Percentiles rank a stretch among this genome's conserved stretches.
phyloP scores from a whole-genome alignment of 805 yeast genomes.

The Metschnikowia vanudenii region DNA sequence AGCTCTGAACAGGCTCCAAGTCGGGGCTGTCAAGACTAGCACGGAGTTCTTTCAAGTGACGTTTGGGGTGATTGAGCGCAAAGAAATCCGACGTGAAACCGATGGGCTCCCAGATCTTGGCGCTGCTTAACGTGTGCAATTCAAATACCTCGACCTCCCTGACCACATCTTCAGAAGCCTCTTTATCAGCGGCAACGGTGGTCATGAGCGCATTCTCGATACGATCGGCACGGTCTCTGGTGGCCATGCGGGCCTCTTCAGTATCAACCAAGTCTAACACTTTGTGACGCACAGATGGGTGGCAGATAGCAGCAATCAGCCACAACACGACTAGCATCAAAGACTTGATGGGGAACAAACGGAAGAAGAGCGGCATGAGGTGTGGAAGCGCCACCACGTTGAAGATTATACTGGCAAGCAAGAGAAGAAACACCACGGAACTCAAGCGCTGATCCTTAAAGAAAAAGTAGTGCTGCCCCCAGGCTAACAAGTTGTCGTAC shows the following conservation, averaged over 20 bases:
- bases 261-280: conserved; percentile 51
- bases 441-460: conserved; percentile 64
- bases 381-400: conserved; percentile 31
- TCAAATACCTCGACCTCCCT: conserved; percentile 66
- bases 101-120: conserved; percentile 60
- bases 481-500: conserved; percentile 55
- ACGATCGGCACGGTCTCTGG: conserved; percentile 48
- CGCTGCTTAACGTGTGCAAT: conserved; percentile 52
- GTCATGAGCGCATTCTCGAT: conserved; percentile 41
- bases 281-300: conserved; percentile 52
- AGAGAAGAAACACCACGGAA: conserved; percentile 44
- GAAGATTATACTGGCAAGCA: conserved; percentile 26
- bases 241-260: conserved; percentile 60
- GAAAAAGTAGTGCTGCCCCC: conserved; percentile 56
- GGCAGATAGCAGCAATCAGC: conserved; percentile 42
- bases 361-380: conserved; percentile 29
- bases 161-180: conserved; percentile 7
- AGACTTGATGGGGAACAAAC: conserved; percentile 28
- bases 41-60: conserved; percentile 16
- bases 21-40: conserved; percentile 4
- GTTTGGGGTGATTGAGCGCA: conserved; percentile 42
- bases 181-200: conserved; percentile 10
- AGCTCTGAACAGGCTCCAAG: conserved; percentile 3
- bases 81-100: conserved; percentile 58
- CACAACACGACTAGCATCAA: conserved; percentile 47